A percentile compares a stretch with the other conserved stretches of the same genome.
Evolutionary conservation across 352 stramenopile genomes (phyloP).

Genomic region (Hyaloperonospora arabidopsidis): DNA sequence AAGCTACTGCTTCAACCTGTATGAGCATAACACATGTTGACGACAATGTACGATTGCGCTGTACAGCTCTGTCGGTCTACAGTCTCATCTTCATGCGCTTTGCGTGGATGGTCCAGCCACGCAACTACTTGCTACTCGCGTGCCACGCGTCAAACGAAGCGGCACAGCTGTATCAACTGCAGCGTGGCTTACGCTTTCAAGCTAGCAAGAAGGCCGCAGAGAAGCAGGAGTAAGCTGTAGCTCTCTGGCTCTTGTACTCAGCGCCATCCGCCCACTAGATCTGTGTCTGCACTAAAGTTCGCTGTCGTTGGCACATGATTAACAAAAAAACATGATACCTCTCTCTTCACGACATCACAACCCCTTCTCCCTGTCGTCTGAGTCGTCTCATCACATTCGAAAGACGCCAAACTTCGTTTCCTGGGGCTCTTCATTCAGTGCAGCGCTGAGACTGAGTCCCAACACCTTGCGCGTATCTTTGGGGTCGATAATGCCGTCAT

Average conservation of each 20-base stretch:
- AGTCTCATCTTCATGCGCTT: constrained; percentile 87
- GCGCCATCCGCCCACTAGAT: constrained; percentile 6
- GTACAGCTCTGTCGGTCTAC: constrained; percentile 70
- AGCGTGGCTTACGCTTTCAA: constrained; percentile 44
- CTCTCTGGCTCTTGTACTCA: constrained; percentile 3
- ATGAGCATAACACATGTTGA: constrained; percentile 2
- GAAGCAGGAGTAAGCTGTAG: constrained; percentile 17
- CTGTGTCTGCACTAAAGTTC: background rate
- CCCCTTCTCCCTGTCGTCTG: constrained; percentile 2
- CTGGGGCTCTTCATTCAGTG: constrained; percentile 58
- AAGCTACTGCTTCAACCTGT: constrained; percentile 1
- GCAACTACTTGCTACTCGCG: constrained; percentile 80
- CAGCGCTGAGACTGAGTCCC: constrained; percentile 66
- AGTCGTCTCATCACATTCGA: constrained; percentile 74
- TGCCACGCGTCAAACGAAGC: constrained; percentile 81
- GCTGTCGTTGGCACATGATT: too few species aligned
- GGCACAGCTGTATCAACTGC: constrained; percentile 77
- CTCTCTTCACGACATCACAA: background rate
- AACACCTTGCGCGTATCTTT: constrained; percentile 88
- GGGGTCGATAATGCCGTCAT: constrained; percentile 97
- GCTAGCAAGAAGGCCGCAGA: constrained; percentile 30
- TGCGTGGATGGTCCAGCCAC: constrained; percentile 81
- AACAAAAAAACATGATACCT: background rate
- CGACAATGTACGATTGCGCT: too few species aligned
- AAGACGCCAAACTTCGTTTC: constrained; percentile 95